Percentiles rank a stretch among this genome's conserved stretches.
Conservation (phyloP, 257 asterid species). For the Craterostigma plantagineum region DNA sequence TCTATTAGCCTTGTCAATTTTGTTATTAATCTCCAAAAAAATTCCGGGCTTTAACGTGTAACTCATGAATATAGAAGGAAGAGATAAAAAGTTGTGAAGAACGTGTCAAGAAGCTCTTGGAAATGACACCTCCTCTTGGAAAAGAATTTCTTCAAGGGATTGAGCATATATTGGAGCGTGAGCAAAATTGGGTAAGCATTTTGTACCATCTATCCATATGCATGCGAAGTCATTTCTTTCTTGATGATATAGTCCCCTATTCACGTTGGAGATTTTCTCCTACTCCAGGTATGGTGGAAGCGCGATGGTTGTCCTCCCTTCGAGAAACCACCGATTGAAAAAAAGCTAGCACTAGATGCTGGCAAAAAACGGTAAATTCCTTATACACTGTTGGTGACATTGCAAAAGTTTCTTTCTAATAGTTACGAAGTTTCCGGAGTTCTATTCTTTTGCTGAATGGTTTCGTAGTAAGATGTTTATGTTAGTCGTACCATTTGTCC, state of each 20-base stretch:
- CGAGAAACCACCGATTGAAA: constrained; percentile 64
- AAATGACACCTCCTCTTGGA: constrained; percentile 84
- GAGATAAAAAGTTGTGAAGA: constrained; percentile 72
- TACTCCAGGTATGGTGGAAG: constrained; percentile 93
- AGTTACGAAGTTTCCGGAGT: too few relatives aligned
- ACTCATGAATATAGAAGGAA: constrained; percentile 54
- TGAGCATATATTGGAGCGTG: constrained; percentile 94
- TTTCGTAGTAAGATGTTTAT: constrained; percentile 8
- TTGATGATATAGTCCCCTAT: too few relatives aligned
- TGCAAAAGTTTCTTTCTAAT: too few relatives aligned
- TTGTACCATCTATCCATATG: neutral
- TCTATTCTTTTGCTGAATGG: constrained; percentile 4
- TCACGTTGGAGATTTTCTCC: constrained; percentile 3
- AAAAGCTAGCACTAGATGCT: constrained; percentile 57
- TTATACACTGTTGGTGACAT: neutral
- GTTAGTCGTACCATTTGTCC: constrained; percentile 4
- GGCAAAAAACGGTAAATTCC: constrained; percentile 38
- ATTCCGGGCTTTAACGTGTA: constrained; percentile 11
- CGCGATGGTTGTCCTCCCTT: constrained; percentile 98
- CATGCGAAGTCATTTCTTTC: too few relatives aligned
- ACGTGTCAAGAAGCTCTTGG: constrained; percentile 79
- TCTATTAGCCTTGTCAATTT: neutral
- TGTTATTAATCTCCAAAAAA: neutral
- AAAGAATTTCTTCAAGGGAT: constrained; percentile 75
- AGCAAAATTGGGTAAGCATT: constrained; percentile 83